phyloP scores from a whole-genome alignment of 495 filamentous ascomycete species.

The Penicillium pulvis region DNA sequence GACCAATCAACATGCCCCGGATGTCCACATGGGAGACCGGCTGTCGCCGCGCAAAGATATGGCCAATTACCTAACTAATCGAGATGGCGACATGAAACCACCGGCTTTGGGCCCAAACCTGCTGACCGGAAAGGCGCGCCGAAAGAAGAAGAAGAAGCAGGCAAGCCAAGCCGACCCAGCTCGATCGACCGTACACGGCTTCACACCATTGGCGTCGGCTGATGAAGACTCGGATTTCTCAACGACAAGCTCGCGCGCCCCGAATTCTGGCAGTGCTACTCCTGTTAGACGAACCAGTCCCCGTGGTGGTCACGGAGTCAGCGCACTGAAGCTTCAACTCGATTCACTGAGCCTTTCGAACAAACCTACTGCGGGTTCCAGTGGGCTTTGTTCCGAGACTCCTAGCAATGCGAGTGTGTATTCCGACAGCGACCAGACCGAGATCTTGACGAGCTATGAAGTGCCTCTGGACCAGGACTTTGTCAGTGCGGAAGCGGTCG shows the following conservation, averaged over 20 bases:
- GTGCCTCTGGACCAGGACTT: conserved; percentile 88
- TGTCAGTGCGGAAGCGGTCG: conserved; percentile 66
- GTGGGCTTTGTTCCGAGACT: conserved; percentile 44
- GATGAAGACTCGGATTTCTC: conserved; percentile 85
- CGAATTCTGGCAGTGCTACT: conserved; percentile 34
- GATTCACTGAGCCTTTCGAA: conserved; percentile 64
- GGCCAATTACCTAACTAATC: conserved; percentile 14
- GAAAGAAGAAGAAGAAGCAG: conserved; percentile 56
- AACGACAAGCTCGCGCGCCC: conserved; percentile 47
- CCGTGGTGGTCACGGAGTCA: conserved; percentile 67
- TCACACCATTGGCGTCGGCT: conserved; percentile 81
- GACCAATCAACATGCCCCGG: conserved; percentile 26
- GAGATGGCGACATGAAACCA: conserved; percentile 23
- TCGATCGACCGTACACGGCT: conserved; percentile 73
- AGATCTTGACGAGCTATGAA: conserved; percentile 77
- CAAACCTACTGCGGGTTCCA: conserved; percentile 29
- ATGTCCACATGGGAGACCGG: conserved; percentile 36
- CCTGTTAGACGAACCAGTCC: conserved; percentile 49
- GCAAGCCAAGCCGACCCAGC: conserved; percentile 58
- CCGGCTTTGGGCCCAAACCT: conserved; percentile 28
- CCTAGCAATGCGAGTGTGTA: conserved; percentile 57
- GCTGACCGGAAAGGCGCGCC: conserved; percentile 35
- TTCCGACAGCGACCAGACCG: conserved; percentile 59
- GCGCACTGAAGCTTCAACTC: conserved; percentile 74
- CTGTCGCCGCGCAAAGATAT: conserved; percentile 31